Evolutionary conservation across 2,329 filamentous ascomycete genomes (phyloP).

Genomic region (Monilinia aucupariae): DNA sequence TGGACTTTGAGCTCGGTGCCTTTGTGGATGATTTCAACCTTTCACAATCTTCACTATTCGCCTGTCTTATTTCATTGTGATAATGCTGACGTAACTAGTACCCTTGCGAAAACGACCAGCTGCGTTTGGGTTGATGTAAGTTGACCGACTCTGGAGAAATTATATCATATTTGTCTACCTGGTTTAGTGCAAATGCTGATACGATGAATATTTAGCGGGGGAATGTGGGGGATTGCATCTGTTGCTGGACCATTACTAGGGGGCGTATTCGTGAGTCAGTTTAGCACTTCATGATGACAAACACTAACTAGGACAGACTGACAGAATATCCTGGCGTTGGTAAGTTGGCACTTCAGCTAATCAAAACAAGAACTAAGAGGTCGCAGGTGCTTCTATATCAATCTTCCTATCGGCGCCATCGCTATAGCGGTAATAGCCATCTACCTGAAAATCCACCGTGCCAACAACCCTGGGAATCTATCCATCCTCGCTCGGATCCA

Average conservation of each 20-base stretch:
- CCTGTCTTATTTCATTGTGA: conserved; percentile 11
- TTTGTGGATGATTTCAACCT: neutral
- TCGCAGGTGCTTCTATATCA: conserved; percentile 28
- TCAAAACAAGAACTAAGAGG: neutral
- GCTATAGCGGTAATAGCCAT: conserved; percentile 38
- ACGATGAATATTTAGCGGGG: conserved; percentile 17
- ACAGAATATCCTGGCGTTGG: conserved; percentile 33
- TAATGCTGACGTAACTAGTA: conserved; percentile 28
- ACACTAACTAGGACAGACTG: conserved; percentile 18
- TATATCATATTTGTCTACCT: neutral
- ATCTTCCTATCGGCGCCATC: conserved; percentile 35
- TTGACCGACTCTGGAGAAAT: neutral
- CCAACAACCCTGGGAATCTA: conserved; percentile 29
- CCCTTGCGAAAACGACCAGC: conserved; percentile 30
- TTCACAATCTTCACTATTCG: neutral
- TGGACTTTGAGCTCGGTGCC: neutral
- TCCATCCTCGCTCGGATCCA: conserved; percentile 24
- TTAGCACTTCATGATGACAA: neutral
- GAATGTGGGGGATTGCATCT: conserved; percentile 32
- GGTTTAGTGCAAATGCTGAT: neutral
- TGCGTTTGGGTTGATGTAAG: conserved; percentile 31
- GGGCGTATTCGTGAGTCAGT: conserved; percentile 28
- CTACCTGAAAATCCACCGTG: conserved; percentile 40
- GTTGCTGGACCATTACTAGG: conserved; percentile 35
- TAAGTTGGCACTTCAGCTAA: neutral